Base-by-base conservation (phyloP, 345 rosid genomes). In the Anacardium occidentale region DNA sequence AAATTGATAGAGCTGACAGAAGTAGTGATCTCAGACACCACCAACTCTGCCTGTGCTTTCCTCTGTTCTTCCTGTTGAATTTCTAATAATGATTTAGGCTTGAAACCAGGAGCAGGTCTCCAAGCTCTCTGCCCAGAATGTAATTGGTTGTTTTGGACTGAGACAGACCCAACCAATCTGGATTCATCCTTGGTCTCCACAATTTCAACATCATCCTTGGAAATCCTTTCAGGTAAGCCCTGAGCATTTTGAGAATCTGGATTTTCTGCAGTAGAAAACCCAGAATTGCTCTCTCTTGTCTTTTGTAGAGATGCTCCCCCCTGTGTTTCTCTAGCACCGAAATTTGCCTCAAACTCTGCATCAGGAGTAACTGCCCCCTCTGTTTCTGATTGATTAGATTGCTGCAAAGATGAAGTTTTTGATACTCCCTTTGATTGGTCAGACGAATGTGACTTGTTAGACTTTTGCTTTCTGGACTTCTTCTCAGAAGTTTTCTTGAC, bases 91-190 rank as follows among this genome's bases (percentile, higher is more conserved):
- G 99, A 93, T 85, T 88, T 96, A 15, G 97, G 86, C 83, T 86
- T 96, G 84, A 90, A 86, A 77, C 98, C 97, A 59, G 96, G 97
- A 76, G 99, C 97, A 86, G 94, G 92, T 83, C 88, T 93, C 99
- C 99, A 96, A 66, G 94, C 97, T 66, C 91, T 77, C 62, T 83
- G 86, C 40, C 75, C 83, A 2, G 85, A 69, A 64, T 77, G 83
- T 29, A 81, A 55, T 66, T 75, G 82, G 64, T 77, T n/a, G 70
- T 55, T 79, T 62, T 71, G 86, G 65, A 51, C 63, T 20, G 83
- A 63, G 15, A 69, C 70, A 70, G 85, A 69, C 15, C 53, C 70
- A 68, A 61, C 62, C 32, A 48, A 18, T 14, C 34, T 21, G 7
- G 68, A 67, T 44, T 88, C 93, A 76, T 64, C 74, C 75, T 85